Evolutionary conservation across 108 stramenopile species (phyloP).

Genomic region (Stephanodiscus minutulus): DNA sequence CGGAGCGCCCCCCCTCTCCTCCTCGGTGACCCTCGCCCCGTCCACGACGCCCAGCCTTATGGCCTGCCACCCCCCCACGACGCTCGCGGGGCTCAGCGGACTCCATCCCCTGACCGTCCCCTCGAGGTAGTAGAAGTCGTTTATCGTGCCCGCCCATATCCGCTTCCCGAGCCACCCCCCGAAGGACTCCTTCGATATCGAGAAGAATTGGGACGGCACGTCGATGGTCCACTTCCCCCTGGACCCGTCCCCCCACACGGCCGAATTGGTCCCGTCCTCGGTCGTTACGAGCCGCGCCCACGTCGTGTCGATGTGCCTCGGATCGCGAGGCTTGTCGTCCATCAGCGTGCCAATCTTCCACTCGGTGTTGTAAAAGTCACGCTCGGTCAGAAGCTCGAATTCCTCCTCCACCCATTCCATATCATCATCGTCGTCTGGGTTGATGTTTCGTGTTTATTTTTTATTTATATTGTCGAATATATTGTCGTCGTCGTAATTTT

Average conservation of each 20-base stretch:
- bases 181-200: constrained; percentile 60
- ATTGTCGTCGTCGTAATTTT: not conserved
- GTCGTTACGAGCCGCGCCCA: constrained; percentile 69
- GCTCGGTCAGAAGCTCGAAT: constrained; percentile 73
- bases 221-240: constrained; percentile 81
- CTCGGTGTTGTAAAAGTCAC: constrained; percentile 75
- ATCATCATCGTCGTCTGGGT: constrained; percentile 59
- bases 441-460: not conserved
- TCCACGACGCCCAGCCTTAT: constrained; percentile 63
- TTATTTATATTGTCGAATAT: too few relatives aligned
- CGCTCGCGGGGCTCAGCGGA: constrained; percentile 67
- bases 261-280: constrained; percentile 70
- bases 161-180: constrained; percentile 69
- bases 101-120: constrained; percentile 87
- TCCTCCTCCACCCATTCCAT: constrained; percentile 79
- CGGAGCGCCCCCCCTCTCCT: constrained; percentile 79
- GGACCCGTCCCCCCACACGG: constrained; percentile 73
- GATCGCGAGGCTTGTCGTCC: constrained; percentile 44
- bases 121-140: constrained; percentile 81
- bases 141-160: constrained; percentile 80
- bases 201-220: constrained; percentile 74
- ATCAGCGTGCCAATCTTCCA: constrained; percentile 81
- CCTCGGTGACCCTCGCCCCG: constrained; percentile 57
- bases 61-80: constrained; percentile 85
- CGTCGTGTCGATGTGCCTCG: constrained; percentile 72